Percentiles rank a stretch among this genome's conserved stretches.
Evolutionary conservation across 2,329 filamentous ascomycete species (phyloP).

Genomic region (Nothomitra cinnamomea): DNA sequence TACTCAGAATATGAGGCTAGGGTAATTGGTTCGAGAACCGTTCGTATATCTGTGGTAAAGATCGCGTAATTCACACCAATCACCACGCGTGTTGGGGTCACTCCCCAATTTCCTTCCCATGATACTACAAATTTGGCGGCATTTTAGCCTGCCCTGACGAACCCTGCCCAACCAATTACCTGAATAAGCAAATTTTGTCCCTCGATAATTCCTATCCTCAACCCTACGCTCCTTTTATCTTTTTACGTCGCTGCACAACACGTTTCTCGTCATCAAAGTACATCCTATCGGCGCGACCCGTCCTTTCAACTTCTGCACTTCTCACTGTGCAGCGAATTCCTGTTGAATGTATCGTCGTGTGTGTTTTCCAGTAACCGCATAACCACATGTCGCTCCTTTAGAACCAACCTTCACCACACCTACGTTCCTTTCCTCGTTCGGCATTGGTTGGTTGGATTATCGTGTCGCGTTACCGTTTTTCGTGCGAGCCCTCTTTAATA

Average conservation of each 20-base stretch:
- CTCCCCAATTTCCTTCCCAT: not conserved
- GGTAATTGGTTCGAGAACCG: not conserved
- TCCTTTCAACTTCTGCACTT: not conserved
- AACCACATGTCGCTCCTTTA: constrained; percentile 1
- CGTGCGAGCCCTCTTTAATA: too few relatives aligned
- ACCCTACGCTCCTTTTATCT: too few relatives aligned
- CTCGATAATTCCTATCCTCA: too few relatives aligned
- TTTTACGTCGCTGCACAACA: too few relatives aligned
- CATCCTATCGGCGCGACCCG: too few relatives aligned
- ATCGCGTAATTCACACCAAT: constrained; percentile 1
- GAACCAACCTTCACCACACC: not conserved
- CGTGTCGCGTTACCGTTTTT: not conserved
- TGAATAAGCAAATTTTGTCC: too few relatives aligned
- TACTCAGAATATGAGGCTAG: not conserved
- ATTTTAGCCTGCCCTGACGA: not conserved
- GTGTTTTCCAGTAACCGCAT: not conserved
- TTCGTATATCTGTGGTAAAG: not conserved
- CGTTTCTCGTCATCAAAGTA: too few relatives aligned
- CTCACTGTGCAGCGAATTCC: not conserved
- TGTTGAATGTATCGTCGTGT: too few relatives aligned
- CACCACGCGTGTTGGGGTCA: not conserved
- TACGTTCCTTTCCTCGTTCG: not conserved
- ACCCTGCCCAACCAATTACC: too few relatives aligned
- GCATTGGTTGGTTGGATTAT: not conserved
- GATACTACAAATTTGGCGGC: not conserved